These are phyloP conservation scores for Rhizopus delemar DNA, from an alignment of 371 early-diverging fungal genomes.

Conservation along the genomic window DNA sequence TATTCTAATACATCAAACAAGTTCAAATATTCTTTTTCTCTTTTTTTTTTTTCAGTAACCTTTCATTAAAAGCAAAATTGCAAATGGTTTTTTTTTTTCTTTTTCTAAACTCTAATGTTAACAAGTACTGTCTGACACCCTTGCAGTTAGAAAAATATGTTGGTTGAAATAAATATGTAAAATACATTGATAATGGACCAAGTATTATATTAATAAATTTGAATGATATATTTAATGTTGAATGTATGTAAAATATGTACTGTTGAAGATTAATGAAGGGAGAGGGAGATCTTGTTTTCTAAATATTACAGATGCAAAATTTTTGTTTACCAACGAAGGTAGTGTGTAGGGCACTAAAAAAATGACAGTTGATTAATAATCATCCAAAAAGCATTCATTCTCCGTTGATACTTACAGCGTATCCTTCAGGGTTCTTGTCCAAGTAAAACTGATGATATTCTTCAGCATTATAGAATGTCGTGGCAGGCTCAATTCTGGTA, in stretches of 20 bases:
- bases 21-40: too few species aligned
- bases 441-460: slow-evolving; percentile 88
- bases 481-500: slow-evolving; percentile 69
- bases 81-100: too few species aligned
- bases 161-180: neutral
- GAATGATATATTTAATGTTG: neutral
- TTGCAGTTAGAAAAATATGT: neutral
- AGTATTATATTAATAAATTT: neutral
- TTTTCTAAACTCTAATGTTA: too few species aligned
- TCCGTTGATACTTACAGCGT: slow-evolving; percentile 24
- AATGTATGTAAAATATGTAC: slow-evolving; percentile 5
- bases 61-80: too few species aligned
- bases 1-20: too few species aligned
- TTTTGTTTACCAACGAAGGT: slow-evolving; percentile 43
- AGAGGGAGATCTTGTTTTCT: neutral
- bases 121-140: too few species aligned
- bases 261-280: neutral
- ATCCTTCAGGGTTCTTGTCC: slow-evolving; percentile 56
- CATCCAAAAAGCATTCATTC: neutral
- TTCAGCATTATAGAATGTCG: slow-evolving; percentile 81
- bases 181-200: too few species aligned
- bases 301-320: neutral
- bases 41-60: too few species aligned
- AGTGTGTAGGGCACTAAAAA: slow-evolving; percentile 48
- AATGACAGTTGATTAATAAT: slow-evolving; percentile 10